phyloP scores from a whole-genome alignment of 1,139 yeast genomes.

The Candida frijolesensis region DNA sequence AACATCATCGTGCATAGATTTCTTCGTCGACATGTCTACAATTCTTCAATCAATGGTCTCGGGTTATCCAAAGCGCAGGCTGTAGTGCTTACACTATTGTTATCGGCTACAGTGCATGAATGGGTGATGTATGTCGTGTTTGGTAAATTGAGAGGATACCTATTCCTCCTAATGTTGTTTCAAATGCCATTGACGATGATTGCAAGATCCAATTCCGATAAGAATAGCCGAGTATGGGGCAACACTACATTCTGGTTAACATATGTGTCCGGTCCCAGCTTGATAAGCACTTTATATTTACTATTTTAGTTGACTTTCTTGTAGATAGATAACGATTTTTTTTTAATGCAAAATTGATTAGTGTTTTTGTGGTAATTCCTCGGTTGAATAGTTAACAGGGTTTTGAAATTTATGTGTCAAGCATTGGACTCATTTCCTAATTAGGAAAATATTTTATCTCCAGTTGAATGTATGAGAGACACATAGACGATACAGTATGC shows the following conservation, averaged over 20 bases:
- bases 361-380: too few relatives aligned
- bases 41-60: constrained; percentile 80
- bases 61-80: constrained; percentile 68
- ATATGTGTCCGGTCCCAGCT: constrained; percentile 84
- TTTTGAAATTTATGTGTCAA: not conserved
- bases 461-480: too few relatives aligned
- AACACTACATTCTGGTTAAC: constrained; percentile 91
- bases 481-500: too few relatives aligned
- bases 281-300: constrained; percentile 82
- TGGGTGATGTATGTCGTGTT: constrained; percentile 89
- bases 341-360: not conserved
- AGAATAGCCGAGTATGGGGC: constrained; percentile 61
- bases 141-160: constrained; percentile 75
- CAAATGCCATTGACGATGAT: constrained; percentile 68
- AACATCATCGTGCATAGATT: constrained; percentile 94
- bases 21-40: constrained; percentile 89
- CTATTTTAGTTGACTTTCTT: constrained; percentile 50
- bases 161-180: constrained; percentile 79
- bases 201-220: constrained; percentile 33
- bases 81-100: constrained; percentile 74
- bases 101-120: constrained; percentile 86
- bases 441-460: constrained; percentile 1
- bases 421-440: not conserved
- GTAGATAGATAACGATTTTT: not conserved
- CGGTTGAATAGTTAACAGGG: not conserved